Base-by-base conservation (phyloP, 164 flowering plant species). In the Malania oleifera region DNA sequence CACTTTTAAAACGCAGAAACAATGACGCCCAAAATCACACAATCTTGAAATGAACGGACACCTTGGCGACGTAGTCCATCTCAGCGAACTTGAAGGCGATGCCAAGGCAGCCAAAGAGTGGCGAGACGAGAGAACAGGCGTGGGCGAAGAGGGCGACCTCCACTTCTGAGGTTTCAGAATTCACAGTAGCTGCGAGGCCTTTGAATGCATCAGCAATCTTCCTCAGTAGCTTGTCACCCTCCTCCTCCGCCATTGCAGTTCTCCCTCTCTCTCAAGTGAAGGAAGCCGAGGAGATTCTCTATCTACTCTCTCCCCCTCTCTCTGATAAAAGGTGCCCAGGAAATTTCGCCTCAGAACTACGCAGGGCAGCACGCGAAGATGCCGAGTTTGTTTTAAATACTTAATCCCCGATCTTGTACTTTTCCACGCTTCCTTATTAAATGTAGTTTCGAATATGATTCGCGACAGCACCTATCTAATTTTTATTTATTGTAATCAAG, bases 71-170 rank as follows among this genome's bases (percentile, higher is more conserved):
- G 60, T 92, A 92, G 61, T 92, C 98, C 77, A 82, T 79, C 64
- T 92, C 96, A 6, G 98, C 98, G 60, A 92, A 92, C 70, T 89
- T 89, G 81, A 92, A 92, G 11, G 98, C 98, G 65, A 92, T 75
- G 13, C 98, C 98, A 2, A 92, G 65, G 59, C 82, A 87, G 5
- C 82, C 83, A 57, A 92, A 92, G 50, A 92, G 91, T 56, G 96
- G 97, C n/a, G 98, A 92, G 44, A 92, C 85, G 53, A 79, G 80
- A 31, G 98, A 76, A 56, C 96, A 87, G 5, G 98, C 98, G 38
- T 45, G 75, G 20, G 97, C 86, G 71, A 92, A 92, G 0, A 80
- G 76, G 19, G 67, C 86, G 26, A 87, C 70, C 47, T 81, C 85
- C 25, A 81, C 63, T 17, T 72, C 77, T n/a, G 22, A 59, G 60